phyloP scores from a whole-genome alignment of 768 basidiomycete genomes.

The Russula brevipes region DNA sequence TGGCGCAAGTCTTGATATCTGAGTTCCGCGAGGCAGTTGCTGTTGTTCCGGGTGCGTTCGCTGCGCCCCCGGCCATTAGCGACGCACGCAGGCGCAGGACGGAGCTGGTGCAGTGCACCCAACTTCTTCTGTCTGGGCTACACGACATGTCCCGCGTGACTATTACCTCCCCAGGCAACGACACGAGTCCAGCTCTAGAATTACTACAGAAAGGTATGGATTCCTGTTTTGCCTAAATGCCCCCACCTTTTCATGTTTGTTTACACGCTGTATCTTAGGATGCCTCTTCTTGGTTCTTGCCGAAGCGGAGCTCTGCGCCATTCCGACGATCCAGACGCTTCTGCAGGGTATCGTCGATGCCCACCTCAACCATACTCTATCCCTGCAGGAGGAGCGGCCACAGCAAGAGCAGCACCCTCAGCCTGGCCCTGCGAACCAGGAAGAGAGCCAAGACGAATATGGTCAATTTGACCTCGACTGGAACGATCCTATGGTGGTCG shows the following conservation, averaged over 20 bases:
- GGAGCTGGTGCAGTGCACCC: constrained; percentile 22
- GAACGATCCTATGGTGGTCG: constrained; percentile 54
- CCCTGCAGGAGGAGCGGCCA: constrained; percentile 32
- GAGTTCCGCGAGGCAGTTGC: constrained; percentile 42
- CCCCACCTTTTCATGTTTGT: neutral
- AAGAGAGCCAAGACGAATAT: constrained; percentile 79
- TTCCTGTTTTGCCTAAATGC: neutral
- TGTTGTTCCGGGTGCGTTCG: neutral
- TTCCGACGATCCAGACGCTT: constrained; percentile 14
- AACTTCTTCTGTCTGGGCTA: constrained; percentile 18
- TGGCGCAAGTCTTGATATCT: constrained; percentile 47
- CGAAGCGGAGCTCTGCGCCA: constrained; percentile 5
- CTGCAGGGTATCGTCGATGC: constrained; percentile 44
- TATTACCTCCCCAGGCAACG: neutral
- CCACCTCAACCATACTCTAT: constrained; percentile 44
- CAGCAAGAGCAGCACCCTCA: constrained; percentile 34
- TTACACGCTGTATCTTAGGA: constrained; percentile 6
- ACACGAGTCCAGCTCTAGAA: constrained; percentile 1
- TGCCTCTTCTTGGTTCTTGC: constrained; percentile 13
- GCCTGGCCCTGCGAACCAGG: constrained; percentile 38
- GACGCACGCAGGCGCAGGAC: constrained; percentile 16
- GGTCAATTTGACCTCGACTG: constrained; percentile 54
- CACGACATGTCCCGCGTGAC: constrained; percentile 40
- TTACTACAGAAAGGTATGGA: constrained; percentile 15
- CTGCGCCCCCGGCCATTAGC: neutral